Evolutionary conservation across 2,329 filamentous ascomycete species (phyloP), one percentile per base, ranked within the genome.

Genomic region (Hypoxylon sp.): DNA sequence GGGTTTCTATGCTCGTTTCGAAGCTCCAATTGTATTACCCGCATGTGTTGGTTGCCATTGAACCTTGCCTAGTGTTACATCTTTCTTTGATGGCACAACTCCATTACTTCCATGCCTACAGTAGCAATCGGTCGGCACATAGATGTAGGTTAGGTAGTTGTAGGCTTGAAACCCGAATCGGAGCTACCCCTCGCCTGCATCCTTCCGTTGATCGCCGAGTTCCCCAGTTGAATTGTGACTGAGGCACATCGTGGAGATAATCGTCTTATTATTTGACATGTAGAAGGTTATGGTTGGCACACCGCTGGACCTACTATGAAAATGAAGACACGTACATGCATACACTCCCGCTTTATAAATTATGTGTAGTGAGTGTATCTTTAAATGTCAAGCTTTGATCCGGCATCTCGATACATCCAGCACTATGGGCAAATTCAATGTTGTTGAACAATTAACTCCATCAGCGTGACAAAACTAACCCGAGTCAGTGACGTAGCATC

Each of bases 181-280:
- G 65, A 70, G 68, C 62, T 68, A 59, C 65, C 68, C 65, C 65
- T 68, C 57, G 65, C n/a, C 51, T 68, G 51, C 61, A 66, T 61
- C 62, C 52, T 62, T 51, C 65, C 51, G 65, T 60, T 59, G 68
- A 70, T 68, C 65, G 50, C 57, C 58, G 36, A 61, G 7, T 51
- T 58, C 60, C 63, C 67, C 53, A 67, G 45, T 57, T 50, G 43
- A 64, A 59, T 52, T 58, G 51, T 52, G 13, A 63, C 60, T 57
- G 21, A 65, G 55, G 48, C 57, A 60, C 60, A 60, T 62, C 56
- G 52, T 59, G 32, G 21, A 61, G 57, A 28, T 32, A 53, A 62
- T 61, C 57, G 38, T 61, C 48, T 23, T 41, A 13, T 25, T 49
- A 43, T 43, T 58, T 48, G 30, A 30, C 41, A 19, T 55, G 21